phyloP scores from a whole-genome alignment of 2,329 filamentous ascomycete genomes.

The Diaporthe velutina region DNA sequence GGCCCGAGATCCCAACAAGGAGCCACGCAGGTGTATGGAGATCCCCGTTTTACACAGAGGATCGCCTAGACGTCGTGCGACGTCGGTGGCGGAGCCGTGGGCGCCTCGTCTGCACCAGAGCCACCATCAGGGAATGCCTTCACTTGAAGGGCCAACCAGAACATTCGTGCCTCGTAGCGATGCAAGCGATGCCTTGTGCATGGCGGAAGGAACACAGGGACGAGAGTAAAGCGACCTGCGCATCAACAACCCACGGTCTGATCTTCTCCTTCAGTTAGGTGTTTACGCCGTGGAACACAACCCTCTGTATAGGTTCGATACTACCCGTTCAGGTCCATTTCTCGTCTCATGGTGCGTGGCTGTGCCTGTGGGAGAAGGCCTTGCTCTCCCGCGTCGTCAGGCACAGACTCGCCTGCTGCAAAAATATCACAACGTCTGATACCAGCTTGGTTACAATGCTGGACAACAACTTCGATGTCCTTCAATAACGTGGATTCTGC shows the following conservation, averaged over 20 bases:
- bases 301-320: background rate
- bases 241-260: background rate
- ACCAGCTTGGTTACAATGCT: background rate
- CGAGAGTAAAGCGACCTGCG: background rate
- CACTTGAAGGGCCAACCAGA: constrained; percentile 6
- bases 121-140: background rate
- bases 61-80: constrained; percentile 6
- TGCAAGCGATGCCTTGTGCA: background rate
- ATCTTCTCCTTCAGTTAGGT: background rate
- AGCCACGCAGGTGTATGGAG: background rate
- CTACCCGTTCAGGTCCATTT: background rate
- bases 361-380: background rate
- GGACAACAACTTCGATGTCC: background rate
- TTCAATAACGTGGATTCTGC: background rate
- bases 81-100: background rate
- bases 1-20: constrained; percentile 4
- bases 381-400: background rate
- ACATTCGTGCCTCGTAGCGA: background rate
- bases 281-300: constrained; percentile 1
- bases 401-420: background rate
- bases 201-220: background rate
- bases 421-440: too few relatives aligned
- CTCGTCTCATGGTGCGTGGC: background rate
- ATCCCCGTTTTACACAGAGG: constrained; percentile 11
- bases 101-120: background rate